Base-by-base conservation (phyloP, 2,329 filamentous ascomycete genomes). In the Acephala macrosclerotiorum region DNA sequence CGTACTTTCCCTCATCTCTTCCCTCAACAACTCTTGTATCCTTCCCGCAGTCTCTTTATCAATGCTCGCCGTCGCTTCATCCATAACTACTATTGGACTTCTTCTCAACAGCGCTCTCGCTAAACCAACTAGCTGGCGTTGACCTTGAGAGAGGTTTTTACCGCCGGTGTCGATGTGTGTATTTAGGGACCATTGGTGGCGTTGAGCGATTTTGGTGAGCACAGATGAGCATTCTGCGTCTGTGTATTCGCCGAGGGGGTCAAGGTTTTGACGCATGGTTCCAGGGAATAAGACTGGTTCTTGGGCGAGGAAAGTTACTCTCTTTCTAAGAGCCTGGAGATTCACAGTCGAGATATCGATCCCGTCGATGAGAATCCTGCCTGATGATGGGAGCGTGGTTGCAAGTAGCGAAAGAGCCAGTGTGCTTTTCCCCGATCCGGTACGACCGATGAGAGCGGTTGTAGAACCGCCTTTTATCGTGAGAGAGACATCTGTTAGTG, bases 391-490 rank as follows among this genome's bases (percentile, higher is more conserved):
- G 0, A 81, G 74, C 16, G 88, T 81, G 12, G 84, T 87, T 3
- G 83, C 86, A 0, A 91, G 82, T 1, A 91, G 79, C 0, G 85
- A 82, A 1, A 90, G 77, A 0, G 88, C 87, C 1, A 95, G 84
- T 0, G 93, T 96, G 59, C 90, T 93, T 78, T 97, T 97, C 3
- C 93, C 93, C 4, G 91, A 93, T 0, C 91, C 89, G 0, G 93
- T 96, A 11, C 93, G 87, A 1, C 93, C 93, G 12, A 94, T 91
- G 22, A 97, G 84, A 0, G 92, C 93, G 0, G 92, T 92, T 59
- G 91, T 90, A 61, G 91, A 90, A 0, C 93, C 92, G 0, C 90
- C 91, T 65, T 91, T 91, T 60, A 97, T 93, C 1, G 83, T 86
- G 67, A 97, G 89, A 0, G 86, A 88, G 33, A 96, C 82, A 53